Conservation (phyloP, 768 basidiomycete species). For the Pholiota microspora region DNA sequence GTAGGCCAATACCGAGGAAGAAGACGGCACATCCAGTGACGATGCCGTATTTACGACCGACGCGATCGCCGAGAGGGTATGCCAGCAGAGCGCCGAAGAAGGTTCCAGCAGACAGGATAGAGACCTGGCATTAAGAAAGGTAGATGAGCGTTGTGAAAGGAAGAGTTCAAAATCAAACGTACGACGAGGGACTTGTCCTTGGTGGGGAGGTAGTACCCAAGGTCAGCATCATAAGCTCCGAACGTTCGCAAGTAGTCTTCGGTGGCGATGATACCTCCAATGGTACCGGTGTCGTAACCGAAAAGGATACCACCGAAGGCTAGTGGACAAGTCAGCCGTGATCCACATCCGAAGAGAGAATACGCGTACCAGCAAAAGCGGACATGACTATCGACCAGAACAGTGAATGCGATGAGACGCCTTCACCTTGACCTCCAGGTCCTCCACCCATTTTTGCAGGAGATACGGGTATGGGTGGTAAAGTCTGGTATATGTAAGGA, state of each 20-base stretch:
- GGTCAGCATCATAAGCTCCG: conserved; percentile 24
- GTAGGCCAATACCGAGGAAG: conserved; percentile 58
- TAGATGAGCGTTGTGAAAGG: too few species aligned
- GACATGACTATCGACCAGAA: conserved; percentile 36
- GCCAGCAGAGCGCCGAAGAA: conserved; percentile 67
- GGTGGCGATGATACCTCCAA: conserved; percentile 70
- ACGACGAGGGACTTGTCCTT: conserved; percentile 41
- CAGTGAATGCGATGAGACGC: conserved; percentile 26
- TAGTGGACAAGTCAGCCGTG: background rate
- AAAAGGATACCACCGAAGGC: conserved; percentile 44
- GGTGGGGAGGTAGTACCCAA: conserved; percentile 34
- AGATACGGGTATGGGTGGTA: background rate
- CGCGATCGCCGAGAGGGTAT: conserved; percentile 31
- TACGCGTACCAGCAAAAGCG: conserved; percentile 31
- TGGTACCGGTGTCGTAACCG: conserved; percentile 78
- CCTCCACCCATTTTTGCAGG: conserved; percentile 25
- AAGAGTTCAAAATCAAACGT: background rate
- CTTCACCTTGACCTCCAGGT: conserved; percentile 31
- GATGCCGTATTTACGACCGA: conserved; percentile 59
- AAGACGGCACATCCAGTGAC: conserved; percentile 56
- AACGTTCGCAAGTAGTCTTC: conserved; percentile 50
- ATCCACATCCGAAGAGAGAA: background rate
- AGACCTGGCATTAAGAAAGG: conserved; percentile 18
- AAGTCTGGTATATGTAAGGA: background rate
- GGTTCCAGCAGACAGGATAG: conserved; percentile 79